Evolutionary conservation across 73 alveolate genomes (phyloP).

Genomic region (Stentor roeselii): DNA sequence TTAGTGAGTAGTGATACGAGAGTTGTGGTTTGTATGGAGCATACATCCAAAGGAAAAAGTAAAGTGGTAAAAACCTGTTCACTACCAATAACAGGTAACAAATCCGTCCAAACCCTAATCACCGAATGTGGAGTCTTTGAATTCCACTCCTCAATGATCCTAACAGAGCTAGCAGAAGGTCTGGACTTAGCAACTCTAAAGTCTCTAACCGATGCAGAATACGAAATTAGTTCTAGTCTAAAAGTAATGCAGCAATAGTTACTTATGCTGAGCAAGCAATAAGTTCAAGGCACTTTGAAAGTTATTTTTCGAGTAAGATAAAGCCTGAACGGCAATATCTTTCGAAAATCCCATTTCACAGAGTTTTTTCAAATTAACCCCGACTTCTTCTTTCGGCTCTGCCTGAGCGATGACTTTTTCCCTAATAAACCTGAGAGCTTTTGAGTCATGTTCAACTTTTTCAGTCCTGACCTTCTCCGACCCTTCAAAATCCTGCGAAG

Average conservation of each 20-base stretch:
- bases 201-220: conserved; percentile 35
- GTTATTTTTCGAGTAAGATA: background rate
- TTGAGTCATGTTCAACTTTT: background rate
- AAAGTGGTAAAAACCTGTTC: conserved; percentile 64
- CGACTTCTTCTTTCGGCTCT: background rate
- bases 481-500: background rate
- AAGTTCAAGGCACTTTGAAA: background rate
- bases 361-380: too few relatives aligned
- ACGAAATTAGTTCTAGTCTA: too few relatives aligned
- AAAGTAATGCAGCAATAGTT: too few relatives aligned
- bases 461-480: background rate
- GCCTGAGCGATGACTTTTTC: too few relatives aligned
- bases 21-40: conserved; percentile 79
- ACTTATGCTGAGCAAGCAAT: too few relatives aligned
- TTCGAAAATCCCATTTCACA: background rate
- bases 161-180: conserved; percentile 42
- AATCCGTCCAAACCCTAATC: conserved; percentile 58
- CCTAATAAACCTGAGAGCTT: background rate
- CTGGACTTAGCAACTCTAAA: conserved; percentile 34
- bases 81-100: conserved; percentile 77
- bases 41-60: conserved; percentile 57
- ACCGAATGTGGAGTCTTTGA: conserved; percentile 63
- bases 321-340: background rate
- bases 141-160: conserved; percentile 33
- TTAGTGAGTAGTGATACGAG: conserved; percentile 67